Base-by-base conservation (phyloP, 768 basidiomycete genomes). In the Naganishia friedmannii region DNA sequence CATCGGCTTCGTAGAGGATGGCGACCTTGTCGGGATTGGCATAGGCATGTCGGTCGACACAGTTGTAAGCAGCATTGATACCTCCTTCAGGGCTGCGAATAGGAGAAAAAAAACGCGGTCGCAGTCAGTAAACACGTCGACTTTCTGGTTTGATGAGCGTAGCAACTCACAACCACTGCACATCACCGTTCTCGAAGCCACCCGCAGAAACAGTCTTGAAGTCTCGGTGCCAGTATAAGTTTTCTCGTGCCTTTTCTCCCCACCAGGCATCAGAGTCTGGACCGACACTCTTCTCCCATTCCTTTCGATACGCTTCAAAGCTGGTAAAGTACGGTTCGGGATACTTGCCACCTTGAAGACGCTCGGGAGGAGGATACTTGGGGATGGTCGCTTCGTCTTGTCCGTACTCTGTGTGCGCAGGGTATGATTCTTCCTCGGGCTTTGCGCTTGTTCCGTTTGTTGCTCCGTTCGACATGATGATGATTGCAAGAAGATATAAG, bases 1-100 rank as follows among this genome's bases (percentile, higher is more conserved):
- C 95, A 77, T 99, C 95, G 0, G 93, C 94, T 81, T 99, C 95
- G 83, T 94, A 99, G 81, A 98, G 93, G 82, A 98, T 96, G 32
- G 95, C 95, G 31, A 89, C 88, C 90, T 83, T 83, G 80, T 96
- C 83, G 0, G 95, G 96, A 77, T 93, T 83, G 78, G 88, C 87
- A 84, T 89, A 93, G 19, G 92, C 95, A 89, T 92, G 94, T 68
- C 95, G 87, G 81, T 99, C 96, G 60, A 99, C 92, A 77, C 93
- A 95, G 82, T 99, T 99, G 85, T 98, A 98, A 10, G 92, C 88
- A 0, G 89, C 95, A 77, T 94, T 96, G 74, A 95, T 82, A 4
- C 85, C 89, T 34, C 95, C 95, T 76, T 99, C 94, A 5, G 92
- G 92, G 86, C 79, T 80, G 69, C 19, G 48, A 23, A 21, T 26